Evolutionary conservation across 495 filamentous ascomycete genomes (phyloP).

Genomic region (Neurospora sp.): DNA sequence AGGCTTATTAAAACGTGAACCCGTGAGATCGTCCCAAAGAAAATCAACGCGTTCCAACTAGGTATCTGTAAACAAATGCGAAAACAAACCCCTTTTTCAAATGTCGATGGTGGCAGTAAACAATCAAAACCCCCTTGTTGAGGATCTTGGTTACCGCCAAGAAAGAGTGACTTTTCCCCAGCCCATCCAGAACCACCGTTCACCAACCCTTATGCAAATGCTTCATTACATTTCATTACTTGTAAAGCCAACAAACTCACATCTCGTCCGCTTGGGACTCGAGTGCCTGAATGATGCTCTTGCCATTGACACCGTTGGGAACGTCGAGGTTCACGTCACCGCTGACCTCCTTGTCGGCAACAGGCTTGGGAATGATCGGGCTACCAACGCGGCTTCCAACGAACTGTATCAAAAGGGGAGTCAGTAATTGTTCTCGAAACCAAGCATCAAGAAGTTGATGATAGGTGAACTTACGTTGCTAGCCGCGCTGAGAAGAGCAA

Average conservation of each 20-base stretch:
- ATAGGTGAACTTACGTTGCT: slow-evolving; percentile 58
- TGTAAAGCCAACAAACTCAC: slow-evolving; percentile 33
- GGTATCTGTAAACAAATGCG: not conserved
- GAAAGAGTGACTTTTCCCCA: not conserved
- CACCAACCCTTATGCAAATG: not conserved
- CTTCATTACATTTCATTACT: not conserved
- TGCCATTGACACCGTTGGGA: slow-evolving; percentile 4
- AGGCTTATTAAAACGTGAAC: not conserved
- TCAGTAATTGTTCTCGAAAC: slow-evolving; percentile 5
- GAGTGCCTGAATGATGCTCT: slow-evolving; percentile 30
- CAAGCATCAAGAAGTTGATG: not conserved
- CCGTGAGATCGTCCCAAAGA: not conserved
- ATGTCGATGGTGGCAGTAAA: slow-evolving; percentile 4
- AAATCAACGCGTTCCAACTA: not conserved
- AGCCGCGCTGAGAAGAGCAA: slow-evolving; percentile 80
- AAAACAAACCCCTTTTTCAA: not conserved
- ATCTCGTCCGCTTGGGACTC: slow-evolving; percentile 37
- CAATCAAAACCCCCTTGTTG: not conserved
- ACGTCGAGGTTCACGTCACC: slow-evolving; percentile 28
- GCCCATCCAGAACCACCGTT: not conserved
- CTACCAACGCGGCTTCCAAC: slow-evolving; percentile 44
- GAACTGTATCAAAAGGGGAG: slow-evolving; percentile 36
- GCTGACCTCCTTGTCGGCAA: slow-evolving; percentile 21
- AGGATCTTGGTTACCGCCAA: not conserved
- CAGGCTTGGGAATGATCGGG: slow-evolving; percentile 40